Conservation (phyloP, 176 grass and related monocot genomes). For the Oryza nivara region DNA sequence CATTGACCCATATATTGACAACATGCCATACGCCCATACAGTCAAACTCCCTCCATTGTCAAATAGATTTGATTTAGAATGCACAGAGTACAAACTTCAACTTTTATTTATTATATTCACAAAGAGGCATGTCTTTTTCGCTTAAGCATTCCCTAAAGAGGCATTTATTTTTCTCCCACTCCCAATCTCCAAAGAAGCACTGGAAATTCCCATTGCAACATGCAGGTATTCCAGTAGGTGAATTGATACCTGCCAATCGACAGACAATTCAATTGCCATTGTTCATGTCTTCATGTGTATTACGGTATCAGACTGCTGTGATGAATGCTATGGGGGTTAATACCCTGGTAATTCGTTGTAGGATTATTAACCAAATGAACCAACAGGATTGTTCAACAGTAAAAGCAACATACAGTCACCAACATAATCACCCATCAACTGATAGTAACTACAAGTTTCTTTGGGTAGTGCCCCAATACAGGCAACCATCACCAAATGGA, state of each 20-base stretch:
- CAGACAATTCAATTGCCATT: background rate
- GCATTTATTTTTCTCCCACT: background rate
- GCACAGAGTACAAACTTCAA: background rate
- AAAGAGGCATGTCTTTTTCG: background rate
- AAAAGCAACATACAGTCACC: background rate
- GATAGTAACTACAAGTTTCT: constrained; percentile 12
- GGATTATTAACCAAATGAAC: background rate
- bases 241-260: background rate
- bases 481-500: background rate
- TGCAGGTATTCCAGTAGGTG: background rate
- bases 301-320: background rate
- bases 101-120: background rate
- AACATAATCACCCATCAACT: constrained; percentile 16
- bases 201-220: background rate
- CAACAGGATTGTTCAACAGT: background rate
- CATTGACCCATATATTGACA: constrained; percentile 5
- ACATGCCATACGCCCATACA: background rate
- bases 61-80: background rate
- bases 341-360: constrained; percentile 2
- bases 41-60: background rate
- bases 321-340: background rate
- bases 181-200: background rate
- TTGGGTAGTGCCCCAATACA: constrained; percentile 2
- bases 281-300: background rate
- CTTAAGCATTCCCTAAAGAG: background rate